phyloP scores from a whole-genome alignment of 2,329 filamentous ascomycete genomes.

The Fusarium anguioides region DNA sequence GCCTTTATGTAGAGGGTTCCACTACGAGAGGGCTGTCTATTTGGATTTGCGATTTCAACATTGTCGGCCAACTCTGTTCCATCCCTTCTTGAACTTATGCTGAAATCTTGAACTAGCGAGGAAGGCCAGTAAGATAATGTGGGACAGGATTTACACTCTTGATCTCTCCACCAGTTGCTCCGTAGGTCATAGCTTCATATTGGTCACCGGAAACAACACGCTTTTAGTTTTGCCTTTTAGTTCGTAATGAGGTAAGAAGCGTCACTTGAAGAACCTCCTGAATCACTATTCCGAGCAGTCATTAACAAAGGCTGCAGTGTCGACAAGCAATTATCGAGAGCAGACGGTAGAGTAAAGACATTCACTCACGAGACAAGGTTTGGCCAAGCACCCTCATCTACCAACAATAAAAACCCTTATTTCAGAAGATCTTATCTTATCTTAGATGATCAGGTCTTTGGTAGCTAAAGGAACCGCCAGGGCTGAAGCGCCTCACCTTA shows the following conservation, averaged over 20 bases:
- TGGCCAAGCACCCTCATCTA: background rate
- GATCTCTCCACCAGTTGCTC: background rate
- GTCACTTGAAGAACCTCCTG: background rate
- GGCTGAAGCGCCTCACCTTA: conserved; percentile 13
- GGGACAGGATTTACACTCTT: background rate
- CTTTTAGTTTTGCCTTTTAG: background rate
- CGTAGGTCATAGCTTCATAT: background rate
- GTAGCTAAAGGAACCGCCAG: background rate
- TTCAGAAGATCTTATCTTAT: conserved; percentile 23
- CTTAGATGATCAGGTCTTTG: conserved; percentile 3
- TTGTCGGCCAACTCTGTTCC: background rate
- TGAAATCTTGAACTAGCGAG: background rate
- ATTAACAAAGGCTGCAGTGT: background rate
- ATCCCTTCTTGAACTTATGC: background rate
- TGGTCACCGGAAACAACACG: background rate
- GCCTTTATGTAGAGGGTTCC: background rate
- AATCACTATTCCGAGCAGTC: background rate
- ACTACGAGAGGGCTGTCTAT: background rate
- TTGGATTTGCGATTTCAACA: background rate
- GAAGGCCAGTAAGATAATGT: background rate
- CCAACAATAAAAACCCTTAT: background rate
- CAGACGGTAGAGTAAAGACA: background rate
- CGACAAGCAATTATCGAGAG: background rate
- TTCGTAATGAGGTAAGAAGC: background rate
- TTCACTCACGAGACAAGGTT: background rate